Base-by-base conservation (phyloP, 371 early-diverging fungal species). In the Vittaforma corneae region DNA sequence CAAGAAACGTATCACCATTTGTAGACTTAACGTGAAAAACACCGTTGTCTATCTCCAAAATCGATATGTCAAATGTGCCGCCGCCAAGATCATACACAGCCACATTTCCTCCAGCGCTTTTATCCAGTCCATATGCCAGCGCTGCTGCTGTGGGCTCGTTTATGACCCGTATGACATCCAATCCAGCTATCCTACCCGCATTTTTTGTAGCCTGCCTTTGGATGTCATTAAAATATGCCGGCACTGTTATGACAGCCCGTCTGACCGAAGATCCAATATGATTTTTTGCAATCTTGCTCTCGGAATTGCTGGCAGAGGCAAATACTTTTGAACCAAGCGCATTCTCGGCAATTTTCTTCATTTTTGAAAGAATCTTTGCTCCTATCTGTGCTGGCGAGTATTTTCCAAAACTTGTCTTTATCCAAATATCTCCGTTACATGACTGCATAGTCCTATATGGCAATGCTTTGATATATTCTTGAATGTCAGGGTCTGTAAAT, bases 1-100 rank as follows among this genome's bases (percentile, higher is more conserved):
- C 98, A 32, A 97, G 81, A 72, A 91, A 90, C 58, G 86, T 82
- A 77, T 84, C 81, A 60, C 88, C 88, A 75, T 89, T 88, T 32
- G 85, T 84, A 58, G 87, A 84, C 56, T 71, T 73, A 16, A 91
- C 82, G 81, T 95, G 94, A 73, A 95, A 95, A 29, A 95, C 90
- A 65, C 94, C 95, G 75, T 89, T 86, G 71, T 91, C 89, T 70
- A 93, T 87, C 77, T 93, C 92, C 20, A 97, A 82, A 67, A 97
- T 88, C 32, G 92, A 91, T 75, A 97, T 87, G 89, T 97, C 96
- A 81, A 97, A 97, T 1, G 96, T 97, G 68, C 98, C 98, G 76
- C 98, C 96, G 54, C 98, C 96, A 66, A 97, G 84, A 84, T 97
- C 96, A 82, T 88, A 97, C n/a, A 98, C 93, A 30, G 92, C 93